Base-by-base conservation (phyloP, 106 monocot genomes). In the Xerophyta viscosa region DNA sequence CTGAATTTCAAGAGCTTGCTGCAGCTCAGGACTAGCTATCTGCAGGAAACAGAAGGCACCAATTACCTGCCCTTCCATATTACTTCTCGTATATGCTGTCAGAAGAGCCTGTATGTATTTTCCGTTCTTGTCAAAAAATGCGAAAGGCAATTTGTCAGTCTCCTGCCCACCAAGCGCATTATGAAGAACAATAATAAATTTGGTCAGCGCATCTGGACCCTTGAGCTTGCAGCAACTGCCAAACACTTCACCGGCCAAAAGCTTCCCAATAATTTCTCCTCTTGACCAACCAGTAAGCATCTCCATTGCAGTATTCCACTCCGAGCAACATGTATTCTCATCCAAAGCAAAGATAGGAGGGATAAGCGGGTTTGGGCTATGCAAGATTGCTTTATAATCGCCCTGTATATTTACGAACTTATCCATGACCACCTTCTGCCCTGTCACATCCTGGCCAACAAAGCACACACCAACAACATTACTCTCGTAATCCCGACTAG, bases 281-380 rank as follows among this genome's bases (percentile, higher is more conserved):
- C 74, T 78, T 31, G 77, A 63, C 77, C 74, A 88, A 29, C 93
- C 88, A 33, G 81, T 94, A 30, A 94, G 80, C 58, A 77, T 94
- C 52, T 88, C 93, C 80, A 88, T 94, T n/a, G 93, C 84, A 31
- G 54, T 75, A 57, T 94, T 94, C 88, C 93, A 94, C 49, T 94
- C 93, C 15, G 88, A 94, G 39, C 93, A 88, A 46, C 75, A 94
- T 30, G 84, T 75, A 51, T 80, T 73, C 48, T 78, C 93, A 75
- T 94, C 93, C 8, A 78, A 84, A 42, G 84, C 93, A 77, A 94
- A 94, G 46, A 94, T 94, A 2, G 88, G 93, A 31, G 93, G 93
- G 50, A 94, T 84, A 48, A 94, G 52, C 30, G 88, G 80, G 24
- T 78, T 88, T 17, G 83, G 93, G 54, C 75, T 94, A 46, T 94